Evolutionary conservation across 768 basidiomycete genomes (phyloP).

Genomic region (Thelephora aurantiotincta): DNA sequence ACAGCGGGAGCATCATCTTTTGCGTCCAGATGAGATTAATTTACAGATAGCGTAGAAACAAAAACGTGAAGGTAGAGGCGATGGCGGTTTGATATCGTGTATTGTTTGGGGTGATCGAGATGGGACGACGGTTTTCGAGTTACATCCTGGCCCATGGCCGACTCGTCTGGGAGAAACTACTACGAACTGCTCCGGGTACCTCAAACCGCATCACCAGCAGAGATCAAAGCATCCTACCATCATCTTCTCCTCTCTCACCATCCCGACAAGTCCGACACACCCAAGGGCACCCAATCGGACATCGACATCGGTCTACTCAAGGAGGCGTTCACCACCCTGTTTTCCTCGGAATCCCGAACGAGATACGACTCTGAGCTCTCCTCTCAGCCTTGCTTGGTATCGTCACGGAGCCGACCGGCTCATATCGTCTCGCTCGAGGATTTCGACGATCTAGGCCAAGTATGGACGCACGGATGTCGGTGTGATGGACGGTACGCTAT

Average conservation of each 20-base stretch:
- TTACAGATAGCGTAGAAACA: no score
- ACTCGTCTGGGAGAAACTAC: conserved; percentile 23
- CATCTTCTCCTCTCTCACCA: conserved; percentile 48
- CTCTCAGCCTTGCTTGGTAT: background rate
- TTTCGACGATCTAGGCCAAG: conserved; percentile 29
- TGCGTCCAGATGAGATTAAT: no score
- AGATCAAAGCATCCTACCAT: conserved; percentile 64
- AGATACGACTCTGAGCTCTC: conserved; percentile 29
- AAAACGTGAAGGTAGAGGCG: no score
- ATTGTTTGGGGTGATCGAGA: no score
- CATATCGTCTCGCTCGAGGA: conserved; percentile 70
- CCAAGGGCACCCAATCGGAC: background rate
- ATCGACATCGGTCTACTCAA: conserved; percentile 46
- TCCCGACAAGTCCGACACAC: conserved; percentile 37
- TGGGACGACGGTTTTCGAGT: no score
- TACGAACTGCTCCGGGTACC: conserved; percentile 45
- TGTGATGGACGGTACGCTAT: conserved; percentile 61
- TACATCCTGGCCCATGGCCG: no score
- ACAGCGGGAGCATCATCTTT: no score
- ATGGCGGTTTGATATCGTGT: no score
- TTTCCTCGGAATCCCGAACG: conserved; percentile 30
- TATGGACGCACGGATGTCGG: conserved; percentile 53
- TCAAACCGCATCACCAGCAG: conserved; percentile 29
- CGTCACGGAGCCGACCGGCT: conserved; percentile 46
- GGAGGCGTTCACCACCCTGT: conserved; percentile 53